These are phyloP conservation scores for Heliocybe sulcata DNA, from an alignment of 1,284 basidiomycete genomes.

Conservation along the genomic window DNA sequence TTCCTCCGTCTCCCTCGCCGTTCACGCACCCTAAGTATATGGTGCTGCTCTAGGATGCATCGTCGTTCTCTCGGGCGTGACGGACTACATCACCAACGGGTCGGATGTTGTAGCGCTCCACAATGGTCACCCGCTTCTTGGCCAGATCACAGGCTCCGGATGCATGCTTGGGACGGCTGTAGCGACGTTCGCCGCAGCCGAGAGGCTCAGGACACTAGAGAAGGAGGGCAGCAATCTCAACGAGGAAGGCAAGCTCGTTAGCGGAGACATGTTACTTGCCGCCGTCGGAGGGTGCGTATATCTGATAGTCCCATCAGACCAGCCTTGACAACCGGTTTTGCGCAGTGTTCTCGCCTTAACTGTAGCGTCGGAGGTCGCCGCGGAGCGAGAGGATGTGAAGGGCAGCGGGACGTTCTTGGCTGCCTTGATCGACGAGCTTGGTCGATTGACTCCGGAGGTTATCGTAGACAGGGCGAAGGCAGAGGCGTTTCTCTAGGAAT, in stretches of 20 bases:
- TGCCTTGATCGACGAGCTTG: conserved; percentile 81
- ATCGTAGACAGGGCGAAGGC: conserved; percentile 26
- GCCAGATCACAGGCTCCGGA: conserved; percentile 84
- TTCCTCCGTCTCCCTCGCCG: background rate
- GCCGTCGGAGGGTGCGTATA: conserved; percentile 67
- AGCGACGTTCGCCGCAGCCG: conserved; percentile 70
- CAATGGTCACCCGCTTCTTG: conserved; percentile 77
- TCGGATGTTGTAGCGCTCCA: conserved; percentile 53
- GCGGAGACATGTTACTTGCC: conserved; percentile 69
- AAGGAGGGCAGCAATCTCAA: conserved; percentile 12
- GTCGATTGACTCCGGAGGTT: conserved; percentile 50
- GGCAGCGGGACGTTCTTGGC: conserved; percentile 88
- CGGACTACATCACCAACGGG: conserved; percentile 88
- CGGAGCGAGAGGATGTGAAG: conserved; percentile 56
- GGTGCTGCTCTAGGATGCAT: conserved; percentile 74
- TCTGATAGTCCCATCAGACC: conserved; percentile 3
- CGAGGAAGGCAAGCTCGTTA: conserved; percentile 41
- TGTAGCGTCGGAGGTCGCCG: conserved; percentile 80
- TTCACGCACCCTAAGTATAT: background rate
- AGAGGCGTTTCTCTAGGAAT: conserved; percentile 5
- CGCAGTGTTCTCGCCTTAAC: conserved; percentile 74
- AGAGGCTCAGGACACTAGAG: conserved; percentile 18
- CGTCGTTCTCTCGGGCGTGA: conserved; percentile 77
- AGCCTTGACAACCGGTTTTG: background rate
- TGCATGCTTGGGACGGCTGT: conserved; percentile 82